A percentile compares a stretch with the other conserved stretches of the same genome.
phyloP scores from a whole-genome alignment of 495 filamentous ascomycete genomes.

The Penicillium soppii region DNA sequence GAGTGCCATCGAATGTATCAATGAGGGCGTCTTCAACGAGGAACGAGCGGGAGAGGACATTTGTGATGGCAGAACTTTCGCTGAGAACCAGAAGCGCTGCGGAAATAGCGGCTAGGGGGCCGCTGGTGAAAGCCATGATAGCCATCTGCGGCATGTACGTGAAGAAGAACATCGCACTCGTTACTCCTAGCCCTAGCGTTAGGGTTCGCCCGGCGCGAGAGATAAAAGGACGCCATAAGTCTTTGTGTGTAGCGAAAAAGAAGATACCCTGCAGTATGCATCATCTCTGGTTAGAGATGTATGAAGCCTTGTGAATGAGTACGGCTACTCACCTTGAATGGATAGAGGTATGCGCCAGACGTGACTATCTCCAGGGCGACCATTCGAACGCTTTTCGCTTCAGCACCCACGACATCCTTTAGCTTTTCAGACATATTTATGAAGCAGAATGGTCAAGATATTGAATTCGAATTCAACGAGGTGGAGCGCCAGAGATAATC shows the following conservation, averaged over 20 bases:
- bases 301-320: neutral
- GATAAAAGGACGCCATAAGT: constrained; percentile 64
- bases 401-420: constrained; percentile 41
- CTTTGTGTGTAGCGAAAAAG: constrained; percentile 60
- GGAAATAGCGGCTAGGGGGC: constrained; percentile 72
- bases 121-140: constrained; percentile 74
- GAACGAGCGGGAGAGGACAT: constrained; percentile 69
- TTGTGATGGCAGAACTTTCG: constrained; percentile 79
- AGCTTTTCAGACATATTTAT: constrained; percentile 48
- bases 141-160: constrained; percentile 89
- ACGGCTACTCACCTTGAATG: constrained; percentile 61
- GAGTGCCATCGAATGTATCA: constrained; percentile 87
- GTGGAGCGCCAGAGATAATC: neutral
- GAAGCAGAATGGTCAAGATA: too few relatives aligned
- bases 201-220: constrained; percentile 67
- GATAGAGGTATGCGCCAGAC: constrained; percentile 82
- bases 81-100: constrained; percentile 75
- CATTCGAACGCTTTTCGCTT: constrained; percentile 37
- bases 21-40: constrained; percentile 76
- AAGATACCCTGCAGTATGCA: constrained; percentile 59
- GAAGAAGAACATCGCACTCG: constrained; percentile 78
- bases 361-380: constrained; percentile 61
- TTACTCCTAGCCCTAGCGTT: constrained; percentile 68
- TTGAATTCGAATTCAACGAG: too few relatives aligned
- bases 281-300: neutral